Evolutionary conservation across 148 eudicot species (phyloP).

Genomic region (Chenopodium berlandieri): DNA sequence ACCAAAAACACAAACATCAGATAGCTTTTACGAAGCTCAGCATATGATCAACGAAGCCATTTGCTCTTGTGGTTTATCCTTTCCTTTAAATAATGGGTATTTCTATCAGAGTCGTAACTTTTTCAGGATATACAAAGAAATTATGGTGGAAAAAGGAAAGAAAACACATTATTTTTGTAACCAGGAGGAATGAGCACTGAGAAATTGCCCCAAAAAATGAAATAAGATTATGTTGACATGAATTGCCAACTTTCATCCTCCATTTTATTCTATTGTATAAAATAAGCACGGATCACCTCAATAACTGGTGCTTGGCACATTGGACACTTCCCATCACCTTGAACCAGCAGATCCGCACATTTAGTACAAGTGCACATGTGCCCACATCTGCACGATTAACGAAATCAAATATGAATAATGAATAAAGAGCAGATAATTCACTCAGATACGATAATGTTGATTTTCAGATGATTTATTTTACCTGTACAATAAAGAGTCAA

Average conservation of each 20-base stretch:
- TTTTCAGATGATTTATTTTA: conserved; percentile 18
- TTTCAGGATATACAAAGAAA: conserved; percentile 26
- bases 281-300: conserved; percentile 79
- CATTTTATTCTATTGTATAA: conserved; percentile 38
- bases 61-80: conserved; percentile 4
- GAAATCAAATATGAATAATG: neutral
- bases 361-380: conserved; percentile 92
- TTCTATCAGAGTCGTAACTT: neutral
- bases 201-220: neutral
- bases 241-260: neutral
- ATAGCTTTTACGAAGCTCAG: neutral
- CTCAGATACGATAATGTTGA: neutral
- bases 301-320: conserved; percentile 86
- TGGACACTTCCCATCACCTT: conserved; percentile 63
- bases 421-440: neutral
- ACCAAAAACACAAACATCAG: neutral
- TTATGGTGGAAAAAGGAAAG: conserved; percentile 6
- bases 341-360: conserved; percentile 64
- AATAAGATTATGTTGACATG: conserved; percentile 1
- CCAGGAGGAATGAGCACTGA: conserved; percentile 19
- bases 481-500: conserved; percentile 85
- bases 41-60: conserved; percentile 5
- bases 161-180: neutral
- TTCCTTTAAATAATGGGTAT: conserved; percentile 19
- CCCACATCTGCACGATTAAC: conserved; percentile 61